These are phyloP conservation scores for Zizania latifolia DNA, from an alignment of 176 grass and related monocot species.

Conservation along the genomic window DNA sequence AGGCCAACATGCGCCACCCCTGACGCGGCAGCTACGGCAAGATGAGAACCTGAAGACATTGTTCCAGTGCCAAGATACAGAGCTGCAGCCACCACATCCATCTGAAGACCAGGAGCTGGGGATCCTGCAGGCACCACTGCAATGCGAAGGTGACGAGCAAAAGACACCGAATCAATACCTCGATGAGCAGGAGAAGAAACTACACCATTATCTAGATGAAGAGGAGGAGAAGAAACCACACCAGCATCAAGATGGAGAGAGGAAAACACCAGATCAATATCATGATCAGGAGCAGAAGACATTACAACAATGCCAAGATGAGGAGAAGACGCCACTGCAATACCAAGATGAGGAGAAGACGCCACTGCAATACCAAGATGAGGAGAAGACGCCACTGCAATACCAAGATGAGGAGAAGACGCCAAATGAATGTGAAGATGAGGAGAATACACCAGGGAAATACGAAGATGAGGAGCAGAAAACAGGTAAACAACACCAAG, in stretches of 20 bases:
- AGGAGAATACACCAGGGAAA: background rate
- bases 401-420: constrained; percentile 4
- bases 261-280: background rate
- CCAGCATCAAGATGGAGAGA: constrained; percentile 16
- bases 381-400: background rate
- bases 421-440: background rate
- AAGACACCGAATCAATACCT: constrained; percentile 3
- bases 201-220: background rate
- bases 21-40: constrained; percentile 8
- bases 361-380: background rate
- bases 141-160: constrained; percentile 15
- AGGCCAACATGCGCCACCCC: constrained; percentile 22
- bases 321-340: background rate
- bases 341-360: background rate
- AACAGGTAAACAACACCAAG: background rate
- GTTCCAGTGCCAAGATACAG: constrained; percentile 28
- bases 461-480: background rate
- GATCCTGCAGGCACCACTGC: constrained; percentile 12
- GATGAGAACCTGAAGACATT: constrained; percentile 31
- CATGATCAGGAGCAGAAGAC: background rate
- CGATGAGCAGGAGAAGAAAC: constrained; percentile 19
- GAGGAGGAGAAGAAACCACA: background rate
- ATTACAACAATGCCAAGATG: constrained; percentile 11
- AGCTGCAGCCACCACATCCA: constrained; percentile 1
- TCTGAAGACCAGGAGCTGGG: constrained; percentile 5